Evolutionary conservation across 257 asterid species (phyloP).

Genomic region (Scutellaria barbata): DNA sequence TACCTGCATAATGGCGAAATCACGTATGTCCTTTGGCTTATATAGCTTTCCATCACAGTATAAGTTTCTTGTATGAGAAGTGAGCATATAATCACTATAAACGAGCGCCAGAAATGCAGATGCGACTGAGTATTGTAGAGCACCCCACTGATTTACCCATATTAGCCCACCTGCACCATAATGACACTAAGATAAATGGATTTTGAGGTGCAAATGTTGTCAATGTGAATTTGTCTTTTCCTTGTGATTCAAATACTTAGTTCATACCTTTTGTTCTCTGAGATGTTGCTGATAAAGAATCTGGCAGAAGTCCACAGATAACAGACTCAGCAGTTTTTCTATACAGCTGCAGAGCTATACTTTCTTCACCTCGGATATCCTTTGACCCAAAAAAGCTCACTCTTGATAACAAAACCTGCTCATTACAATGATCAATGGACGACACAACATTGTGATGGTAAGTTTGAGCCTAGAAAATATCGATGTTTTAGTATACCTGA

Average conservation of each 20-base stretch:
- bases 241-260: no score
- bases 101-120: conserved; percentile 82
- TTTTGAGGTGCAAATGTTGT: neutral
- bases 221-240: no score
- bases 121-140: conserved; percentile 93
- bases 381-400: conserved; percentile 78
- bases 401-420: conserved; percentile 90
- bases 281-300: conserved; percentile 84
- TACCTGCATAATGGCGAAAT: conserved; percentile 86
- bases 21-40: conserved; percentile 76
- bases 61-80: conserved; percentile 71
- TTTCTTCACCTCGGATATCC: conserved; percentile 53
- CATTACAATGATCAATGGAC: no score
- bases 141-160: conserved; percentile 88
- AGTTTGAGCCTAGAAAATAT: conserved; percentile 17
- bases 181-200: neutral
- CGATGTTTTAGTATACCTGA: conserved; percentile 55
- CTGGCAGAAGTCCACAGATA: conserved; percentile 92
- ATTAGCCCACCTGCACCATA: conserved; percentile 71
- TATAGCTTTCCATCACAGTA: conserved; percentile 61
- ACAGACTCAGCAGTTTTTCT: conserved; percentile 89
- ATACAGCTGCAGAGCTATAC: conserved; percentile 65
- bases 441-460: no score
- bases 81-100: conserved; percentile 90
- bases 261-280: conserved; percentile 73